These are phyloP conservation scores for Penicillium macrosclerotiorum DNA, from an alignment of 495 filamentous ascomycete genomes.

Conservation along the genomic window DNA sequence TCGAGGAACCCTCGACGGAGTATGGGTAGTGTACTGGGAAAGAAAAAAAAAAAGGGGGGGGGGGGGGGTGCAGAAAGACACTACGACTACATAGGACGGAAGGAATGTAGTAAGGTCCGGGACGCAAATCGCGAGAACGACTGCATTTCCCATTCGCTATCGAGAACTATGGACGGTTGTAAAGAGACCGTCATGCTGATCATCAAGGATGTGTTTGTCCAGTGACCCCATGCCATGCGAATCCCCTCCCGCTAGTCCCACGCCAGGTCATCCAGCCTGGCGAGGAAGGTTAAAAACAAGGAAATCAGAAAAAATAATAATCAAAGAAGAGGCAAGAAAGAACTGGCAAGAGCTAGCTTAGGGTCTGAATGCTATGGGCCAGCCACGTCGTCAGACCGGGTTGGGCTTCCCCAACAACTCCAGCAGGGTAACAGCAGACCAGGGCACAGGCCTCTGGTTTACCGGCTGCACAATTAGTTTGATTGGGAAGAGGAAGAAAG, in stretches of 20 bases:
- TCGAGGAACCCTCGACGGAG: too few species aligned
- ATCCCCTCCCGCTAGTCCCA: background rate
- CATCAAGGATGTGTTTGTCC: background rate
- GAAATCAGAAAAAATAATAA: slow-evolving; percentile 1
- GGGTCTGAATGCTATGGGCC: slow-evolving; percentile 23
- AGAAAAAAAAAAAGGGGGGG: too few species aligned
- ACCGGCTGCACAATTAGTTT: slow-evolving; percentile 12
- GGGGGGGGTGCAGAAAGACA: too few species aligned
- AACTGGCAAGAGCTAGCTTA: slow-evolving; percentile 4
- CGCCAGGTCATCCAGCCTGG: slow-evolving; percentile 2
- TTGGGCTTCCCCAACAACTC: slow-evolving; percentile 4
- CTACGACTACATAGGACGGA: too few species aligned
- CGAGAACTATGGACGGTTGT: background rate
- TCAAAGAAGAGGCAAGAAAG: too few species aligned
- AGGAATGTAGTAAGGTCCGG: too few species aligned
- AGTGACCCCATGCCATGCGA: background rate
- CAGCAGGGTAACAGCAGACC: background rate
- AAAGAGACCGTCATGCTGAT: background rate
- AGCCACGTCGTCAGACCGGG: slow-evolving; percentile 17
- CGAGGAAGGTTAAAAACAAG: too few species aligned
- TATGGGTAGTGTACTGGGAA: too few species aligned
- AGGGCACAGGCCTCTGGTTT: background rate
- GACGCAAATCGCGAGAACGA: too few species aligned
- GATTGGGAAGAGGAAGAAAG: slow-evolving; percentile 7
- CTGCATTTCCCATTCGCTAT: too few species aligned